Conservation (phyloP, 2,329 filamentous ascomycete species). For the Monosporascus sp. region DNA sequence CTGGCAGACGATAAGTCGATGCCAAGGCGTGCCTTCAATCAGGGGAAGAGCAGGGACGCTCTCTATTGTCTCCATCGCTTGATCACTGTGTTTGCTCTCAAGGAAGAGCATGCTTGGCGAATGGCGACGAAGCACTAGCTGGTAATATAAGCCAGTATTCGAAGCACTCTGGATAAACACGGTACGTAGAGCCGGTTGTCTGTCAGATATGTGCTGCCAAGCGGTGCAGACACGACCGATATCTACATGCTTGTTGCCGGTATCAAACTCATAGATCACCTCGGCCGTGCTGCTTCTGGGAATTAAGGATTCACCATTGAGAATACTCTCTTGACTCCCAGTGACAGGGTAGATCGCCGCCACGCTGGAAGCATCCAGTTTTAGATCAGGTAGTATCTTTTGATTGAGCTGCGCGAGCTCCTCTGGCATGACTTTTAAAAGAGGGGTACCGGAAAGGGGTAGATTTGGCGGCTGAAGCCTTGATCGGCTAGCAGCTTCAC, state of each 20-base stretch:
- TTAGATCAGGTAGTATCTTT: constrained; percentile 34
- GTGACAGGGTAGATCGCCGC: constrained; percentile 46
- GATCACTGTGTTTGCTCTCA: constrained; percentile 35
- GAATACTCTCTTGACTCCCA: constrained; percentile 42
- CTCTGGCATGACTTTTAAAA: constrained; percentile 42
- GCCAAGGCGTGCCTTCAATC: constrained; percentile 36
- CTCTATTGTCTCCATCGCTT: constrained; percentile 33
- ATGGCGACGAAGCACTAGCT: constrained; percentile 40
- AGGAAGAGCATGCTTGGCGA: constrained; percentile 50
- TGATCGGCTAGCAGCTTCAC: constrained; percentile 38
- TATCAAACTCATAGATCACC: constrained; percentile 42
- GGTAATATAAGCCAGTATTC: constrained; percentile 44
- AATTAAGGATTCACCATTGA: constrained; percentile 39
- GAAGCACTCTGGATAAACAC: constrained; percentile 48
- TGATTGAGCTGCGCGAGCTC: constrained; percentile 39
- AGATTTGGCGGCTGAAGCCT: constrained; percentile 39
- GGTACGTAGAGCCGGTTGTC: constrained; percentile 42
- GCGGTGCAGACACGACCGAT: constrained; percentile 40
- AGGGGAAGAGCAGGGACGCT: constrained; percentile 37
- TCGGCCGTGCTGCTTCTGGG: constrained; percentile 39
- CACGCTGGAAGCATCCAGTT: constrained; percentile 39
- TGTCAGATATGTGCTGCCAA: constrained; percentile 44
- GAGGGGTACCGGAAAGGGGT: constrained; percentile 45
- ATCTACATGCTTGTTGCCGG: constrained; percentile 34
- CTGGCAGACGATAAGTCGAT: constrained; percentile 46